A percentile compares a stretch with the other conserved stretches of the same genome.
phyloP scores from a whole-genome alignment of 208 protist species.

The Trichomonas vaginalis region DNA sequence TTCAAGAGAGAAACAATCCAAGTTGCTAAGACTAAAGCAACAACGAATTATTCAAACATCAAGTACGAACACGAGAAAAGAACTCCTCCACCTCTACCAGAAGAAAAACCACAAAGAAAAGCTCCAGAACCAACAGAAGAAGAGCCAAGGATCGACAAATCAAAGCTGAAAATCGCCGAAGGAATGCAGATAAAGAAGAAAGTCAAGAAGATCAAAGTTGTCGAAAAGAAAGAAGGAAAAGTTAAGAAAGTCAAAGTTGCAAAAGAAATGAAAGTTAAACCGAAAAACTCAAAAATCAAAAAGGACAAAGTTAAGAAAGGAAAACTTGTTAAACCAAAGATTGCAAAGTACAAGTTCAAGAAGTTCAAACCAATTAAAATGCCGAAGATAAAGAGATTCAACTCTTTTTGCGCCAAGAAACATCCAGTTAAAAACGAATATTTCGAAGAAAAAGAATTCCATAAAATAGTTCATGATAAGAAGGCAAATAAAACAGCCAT shows the following conservation, averaged over 20 bases:
- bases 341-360: too few relatives aligned
- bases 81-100: background rate
- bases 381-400: background rate
- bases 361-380: background rate
- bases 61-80: background rate
- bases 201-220: background rate
- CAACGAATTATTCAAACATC: background rate
- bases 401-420: background rate
- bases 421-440: background rate
- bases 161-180: background rate
- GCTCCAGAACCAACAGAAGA: background rate
- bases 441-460: background rate
- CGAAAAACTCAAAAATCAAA: background rate
- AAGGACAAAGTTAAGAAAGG: background rate
- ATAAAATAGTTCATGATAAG: too few relatives aligned
- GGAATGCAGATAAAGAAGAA: background rate
- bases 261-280: background rate
- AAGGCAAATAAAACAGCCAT: too few relatives aligned
- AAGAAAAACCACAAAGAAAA: background rate
- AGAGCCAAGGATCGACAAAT: background rate
- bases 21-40: background rate
- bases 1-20: background rate
- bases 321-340: background rate
- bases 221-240: background rate
- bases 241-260: background rate